Conservation (phyloP, 2,329 filamentous ascomycete species). For the Periconia sp. region DNA sequence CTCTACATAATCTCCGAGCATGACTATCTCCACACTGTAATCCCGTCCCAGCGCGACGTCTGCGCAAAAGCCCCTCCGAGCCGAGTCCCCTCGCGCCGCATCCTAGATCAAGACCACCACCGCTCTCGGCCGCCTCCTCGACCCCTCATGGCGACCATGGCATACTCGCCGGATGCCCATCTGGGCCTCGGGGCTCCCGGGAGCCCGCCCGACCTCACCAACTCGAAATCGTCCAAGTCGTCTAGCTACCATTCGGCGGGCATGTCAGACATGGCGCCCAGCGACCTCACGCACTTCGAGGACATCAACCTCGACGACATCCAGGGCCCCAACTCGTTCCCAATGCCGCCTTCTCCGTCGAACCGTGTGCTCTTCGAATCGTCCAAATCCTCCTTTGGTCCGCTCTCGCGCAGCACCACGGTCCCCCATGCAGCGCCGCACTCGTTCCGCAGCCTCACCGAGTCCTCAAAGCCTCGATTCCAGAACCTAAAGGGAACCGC, state of each 20-base stretch:
- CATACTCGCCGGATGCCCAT: slow-evolving; percentile 31
- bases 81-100: slow-evolving; percentile 26
- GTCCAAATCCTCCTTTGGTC: slow-evolving; percentile 25
- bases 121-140: slow-evolving; percentile 30
- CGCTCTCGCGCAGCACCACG: slow-evolving; percentile 20
- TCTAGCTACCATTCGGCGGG: slow-evolving; percentile 84
- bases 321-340: slow-evolving; percentile 53
- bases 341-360: slow-evolving; percentile 39
- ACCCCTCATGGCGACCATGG: slow-evolving; percentile 45
- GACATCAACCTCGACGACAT: slow-evolving; percentile 88
- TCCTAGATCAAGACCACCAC: slow-evolving; percentile 22
- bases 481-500: slow-evolving; percentile 50
- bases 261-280: slow-evolving; percentile 67
- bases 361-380: slow-evolving; percentile 41
- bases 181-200: slow-evolving; percentile 58
- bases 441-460: slow-evolving; percentile 48
- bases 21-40: slow-evolving; percentile 43
- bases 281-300: slow-evolving; percentile 85
- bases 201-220: slow-evolving; percentile 79
- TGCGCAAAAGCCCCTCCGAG: slow-evolving; percentile 20
- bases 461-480: slow-evolving; percentile 42
- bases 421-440: slow-evolving; percentile 23
- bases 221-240: slow-evolving; percentile 88
- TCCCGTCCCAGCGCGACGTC: slow-evolving; percentile 32
- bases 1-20: slow-evolving; percentile 45